These are phyloP conservation scores for Petunia hybrid DNA, from an alignment of 305 asterid species.

Conservation along the genomic window DNA sequence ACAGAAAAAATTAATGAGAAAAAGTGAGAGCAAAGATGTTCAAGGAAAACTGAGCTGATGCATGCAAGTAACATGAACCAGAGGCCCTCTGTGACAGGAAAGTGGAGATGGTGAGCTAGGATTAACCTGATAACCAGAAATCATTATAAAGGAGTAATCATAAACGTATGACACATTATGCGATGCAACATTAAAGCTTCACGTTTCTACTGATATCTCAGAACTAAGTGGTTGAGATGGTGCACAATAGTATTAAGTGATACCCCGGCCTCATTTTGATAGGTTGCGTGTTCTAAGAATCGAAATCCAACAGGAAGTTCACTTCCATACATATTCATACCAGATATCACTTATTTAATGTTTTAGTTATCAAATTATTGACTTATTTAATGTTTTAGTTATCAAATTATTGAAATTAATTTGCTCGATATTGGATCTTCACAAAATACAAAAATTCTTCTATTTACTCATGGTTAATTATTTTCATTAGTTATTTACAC, in stretches of 20 bases:
- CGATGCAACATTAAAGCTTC: slow-evolving; percentile 9
- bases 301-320: slow-evolving; percentile 12
- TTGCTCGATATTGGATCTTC: background rate
- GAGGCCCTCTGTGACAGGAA: slow-evolving; percentile 6
- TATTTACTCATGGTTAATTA: background rate
- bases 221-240: too few species aligned
- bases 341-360: slow-evolving; percentile 14
- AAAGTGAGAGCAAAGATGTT: background rate
- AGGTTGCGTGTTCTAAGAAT: background rate
- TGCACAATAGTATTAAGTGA: too few species aligned
- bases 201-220: background rate
- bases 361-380: too few species aligned
- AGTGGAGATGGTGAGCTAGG: background rate
- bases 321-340: background rate
- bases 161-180: background rate
- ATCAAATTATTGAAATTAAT: background rate
- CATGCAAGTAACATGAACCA: background rate
- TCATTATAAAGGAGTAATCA: slow-evolving; percentile 13
- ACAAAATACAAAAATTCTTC: slow-evolving; percentile 8
- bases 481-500: background rate
- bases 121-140: slow-evolving; percentile 4
- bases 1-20: background rate
- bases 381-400: background rate
- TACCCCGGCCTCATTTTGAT: background rate
- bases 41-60: slow-evolving; percentile 17